phyloP scores from a whole-genome alignment of 768 basidiomycete species.

The Auricularia sp. region DNA sequence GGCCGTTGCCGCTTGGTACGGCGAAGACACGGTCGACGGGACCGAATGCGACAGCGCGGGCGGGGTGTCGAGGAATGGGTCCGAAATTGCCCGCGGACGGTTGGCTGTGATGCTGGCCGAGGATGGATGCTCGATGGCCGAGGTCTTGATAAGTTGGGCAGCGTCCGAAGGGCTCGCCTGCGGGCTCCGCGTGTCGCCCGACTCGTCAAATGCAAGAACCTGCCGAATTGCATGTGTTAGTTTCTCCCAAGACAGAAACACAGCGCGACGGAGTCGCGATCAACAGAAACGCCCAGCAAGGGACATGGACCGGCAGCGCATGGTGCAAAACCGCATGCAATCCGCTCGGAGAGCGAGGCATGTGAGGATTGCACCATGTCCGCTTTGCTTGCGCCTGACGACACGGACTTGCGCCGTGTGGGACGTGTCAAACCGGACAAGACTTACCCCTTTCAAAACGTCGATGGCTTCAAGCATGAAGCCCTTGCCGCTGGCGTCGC shows the following conservation, averaged over 20 bases:
- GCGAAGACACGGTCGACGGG: conserved; percentile 44
- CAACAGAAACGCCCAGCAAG: conserved; percentile 20
- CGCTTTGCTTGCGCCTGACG: no score
- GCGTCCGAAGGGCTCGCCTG: conserved; percentile 10
- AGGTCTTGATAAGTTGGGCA: not conserved
- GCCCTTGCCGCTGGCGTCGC: conserved; percentile 63
- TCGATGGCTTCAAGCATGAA: conserved; percentile 91
- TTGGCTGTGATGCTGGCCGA: conserved; percentile 58
- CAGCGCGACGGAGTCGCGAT: conserved; percentile 4
- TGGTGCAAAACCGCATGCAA: no score
- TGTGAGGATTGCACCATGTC: no score
- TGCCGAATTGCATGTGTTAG: conserved; percentile 12
- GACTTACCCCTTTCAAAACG: conserved; percentile 79
- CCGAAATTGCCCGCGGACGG: conserved; percentile 38
- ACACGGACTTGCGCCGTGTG: not conserved
- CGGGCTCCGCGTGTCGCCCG: conserved; percentile 20
- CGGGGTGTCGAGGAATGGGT: conserved; percentile 50
- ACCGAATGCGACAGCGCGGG: conserved; percentile 46
- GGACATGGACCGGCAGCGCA: not conserved
- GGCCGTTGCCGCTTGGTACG: conserved; percentile 14
- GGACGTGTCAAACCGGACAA: not conserved
- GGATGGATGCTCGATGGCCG: conserved; percentile 33
- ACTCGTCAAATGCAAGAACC: conserved; percentile 71
- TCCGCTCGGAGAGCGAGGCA: no score
- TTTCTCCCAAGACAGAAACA: no score